phyloP scores from a whole-genome alignment of 2,329 filamentous ascomycete genomes.

The Ceratocystis albifundus region DNA sequence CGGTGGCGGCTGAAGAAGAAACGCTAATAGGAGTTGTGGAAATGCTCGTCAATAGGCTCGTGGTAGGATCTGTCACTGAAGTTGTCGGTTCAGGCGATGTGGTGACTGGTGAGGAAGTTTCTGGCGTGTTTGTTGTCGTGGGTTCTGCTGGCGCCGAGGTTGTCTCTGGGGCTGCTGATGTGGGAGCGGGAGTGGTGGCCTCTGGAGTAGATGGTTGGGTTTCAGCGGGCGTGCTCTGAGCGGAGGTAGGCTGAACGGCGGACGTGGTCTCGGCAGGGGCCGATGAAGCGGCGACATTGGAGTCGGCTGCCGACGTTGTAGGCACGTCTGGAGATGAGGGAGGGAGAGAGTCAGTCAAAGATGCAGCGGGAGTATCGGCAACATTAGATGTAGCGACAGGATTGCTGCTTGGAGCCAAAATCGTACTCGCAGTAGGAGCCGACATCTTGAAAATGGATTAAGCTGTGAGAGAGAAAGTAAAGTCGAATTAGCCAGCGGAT shows the following conservation, averaged over 20 bases:
- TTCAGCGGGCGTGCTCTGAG: slow-evolving; percentile 17
- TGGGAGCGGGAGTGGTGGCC: neutral
- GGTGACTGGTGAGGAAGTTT: slow-evolving; percentile 16
- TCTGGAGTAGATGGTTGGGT: slow-evolving; percentile 24
- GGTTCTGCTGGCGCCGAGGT: slow-evolving; percentile 18
- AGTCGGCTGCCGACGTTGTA: slow-evolving; percentile 13
- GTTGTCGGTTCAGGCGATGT: slow-evolving; percentile 19
- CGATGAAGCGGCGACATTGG: slow-evolving; percentile 15
- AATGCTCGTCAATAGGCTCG: slow-evolving; percentile 8
- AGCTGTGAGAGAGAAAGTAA: neutral
- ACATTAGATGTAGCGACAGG: slow-evolving; percentile 15
- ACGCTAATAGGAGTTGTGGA: slow-evolving; percentile 24
- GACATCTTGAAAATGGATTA: slow-evolving; percentile 17
- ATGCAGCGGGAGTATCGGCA: slow-evolving; percentile 14
- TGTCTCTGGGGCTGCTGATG: slow-evolving; percentile 23
- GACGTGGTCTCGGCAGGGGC: slow-evolving; percentile 18
- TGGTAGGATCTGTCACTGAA: neutral
- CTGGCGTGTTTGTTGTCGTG: slow-evolving; percentile 16
- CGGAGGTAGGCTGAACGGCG: slow-evolving; percentile 18
- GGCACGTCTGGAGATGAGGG: slow-evolving; percentile 7
- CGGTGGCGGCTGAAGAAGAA: slow-evolving; percentile 22
- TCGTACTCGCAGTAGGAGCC: slow-evolving; percentile 12
- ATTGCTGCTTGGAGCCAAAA: slow-evolving; percentile 18
- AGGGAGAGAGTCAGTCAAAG: slow-evolving; percentile 15
- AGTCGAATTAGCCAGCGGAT: neutral